Evolutionary conservation across 2,329 filamentous ascomycete species (phyloP), one percentile per base, ranked within the genome.

Genomic region (Alternaria incomplexa): DNA sequence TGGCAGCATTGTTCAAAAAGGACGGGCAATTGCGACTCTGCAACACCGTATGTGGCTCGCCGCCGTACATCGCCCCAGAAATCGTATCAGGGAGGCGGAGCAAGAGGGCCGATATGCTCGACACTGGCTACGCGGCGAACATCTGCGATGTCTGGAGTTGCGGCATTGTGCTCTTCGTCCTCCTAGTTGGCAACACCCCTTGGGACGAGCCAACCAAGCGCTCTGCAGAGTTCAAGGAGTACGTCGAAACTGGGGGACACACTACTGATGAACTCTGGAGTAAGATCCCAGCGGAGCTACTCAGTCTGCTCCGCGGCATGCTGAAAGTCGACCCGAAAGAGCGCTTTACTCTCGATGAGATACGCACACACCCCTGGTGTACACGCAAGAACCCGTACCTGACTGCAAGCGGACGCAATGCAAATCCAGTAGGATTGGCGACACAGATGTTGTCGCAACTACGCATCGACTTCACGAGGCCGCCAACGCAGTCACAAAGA

Each of bases 31-130:
- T 88, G 67, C 96, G 97, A 80, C 83, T 90, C 64, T 97, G 93
- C 76, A 89, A 90, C 13, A 97, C 95, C 3, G 91, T 98, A 69
- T 99, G 96, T 76, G 96, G 96, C 7, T 97, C 93, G 72, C 96
- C 96, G 20, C 96, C 96, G 1, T 99, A 99, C 75, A 97, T 99
- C 74, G 96, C 96, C 1, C 96, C 96, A 1, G 96, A 99, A 81
- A 96, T 99, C 26, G 82, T 90, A 17, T 82, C 79, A 30, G 86
- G 86, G 48, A 84, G 81, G 56, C 70, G 77, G 50, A 83, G 82
- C 60, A 77, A 78, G 71, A 85, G 83, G 75, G 82, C 78, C 51
- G 77, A 85, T 44, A 72, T 85, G 40, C 81, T 86, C 55, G 83
- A 85, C 25, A 73, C 77, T 51, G 89, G 91, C 58, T 95, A 95